These are phyloP conservation scores for Allium cepa DNA, from an alignment of 106 monocot species.

Conservation along the genomic window DNA sequence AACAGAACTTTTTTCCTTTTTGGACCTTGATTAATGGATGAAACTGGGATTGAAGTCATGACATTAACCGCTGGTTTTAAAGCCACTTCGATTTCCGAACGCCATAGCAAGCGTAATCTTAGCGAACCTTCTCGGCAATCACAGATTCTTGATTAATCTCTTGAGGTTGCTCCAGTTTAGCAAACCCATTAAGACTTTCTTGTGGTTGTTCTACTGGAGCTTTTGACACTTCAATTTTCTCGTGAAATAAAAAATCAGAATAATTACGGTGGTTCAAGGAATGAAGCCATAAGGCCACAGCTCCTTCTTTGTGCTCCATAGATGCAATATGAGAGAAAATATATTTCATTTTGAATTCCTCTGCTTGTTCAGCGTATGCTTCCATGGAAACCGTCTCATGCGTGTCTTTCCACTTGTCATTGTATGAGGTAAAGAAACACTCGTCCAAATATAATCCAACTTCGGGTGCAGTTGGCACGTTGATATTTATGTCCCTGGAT, in stretches of 20 bases:
- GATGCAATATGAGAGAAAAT: conserved; percentile 77
- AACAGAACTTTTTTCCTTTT: too few relatives aligned
- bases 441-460: conserved; percentile 91
- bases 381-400: conserved; percentile 83
- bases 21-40: too few relatives aligned
- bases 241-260: conserved; percentile 56
- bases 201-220: too few relatives aligned
- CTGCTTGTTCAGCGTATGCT: conserved; percentile 62
- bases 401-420: conserved; percentile 88
- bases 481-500: conserved; percentile 74
- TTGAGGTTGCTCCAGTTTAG: too few relatives aligned
- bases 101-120: too few relatives aligned
- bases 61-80: too few relatives aligned
- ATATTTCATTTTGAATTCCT: conserved; percentile 68
- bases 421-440: conserved; percentile 87
- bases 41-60: too few relatives aligned
- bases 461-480: conserved; percentile 93
- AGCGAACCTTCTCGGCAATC: too few relatives aligned
- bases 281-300: conserved; percentile 91
- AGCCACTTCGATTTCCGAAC: too few relatives aligned
- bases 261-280: conserved; percentile 83
- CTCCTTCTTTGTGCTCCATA: conserved; percentile 94
- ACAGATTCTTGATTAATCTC: too few relatives aligned
- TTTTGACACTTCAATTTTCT: conserved; percentile 3
- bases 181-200: too few relatives aligned